These are phyloP conservation scores for Colletotrichum sp. DNA, from an alignment of 2,329 filamentous ascomycete genomes.

Conservation along the genomic window DNA sequence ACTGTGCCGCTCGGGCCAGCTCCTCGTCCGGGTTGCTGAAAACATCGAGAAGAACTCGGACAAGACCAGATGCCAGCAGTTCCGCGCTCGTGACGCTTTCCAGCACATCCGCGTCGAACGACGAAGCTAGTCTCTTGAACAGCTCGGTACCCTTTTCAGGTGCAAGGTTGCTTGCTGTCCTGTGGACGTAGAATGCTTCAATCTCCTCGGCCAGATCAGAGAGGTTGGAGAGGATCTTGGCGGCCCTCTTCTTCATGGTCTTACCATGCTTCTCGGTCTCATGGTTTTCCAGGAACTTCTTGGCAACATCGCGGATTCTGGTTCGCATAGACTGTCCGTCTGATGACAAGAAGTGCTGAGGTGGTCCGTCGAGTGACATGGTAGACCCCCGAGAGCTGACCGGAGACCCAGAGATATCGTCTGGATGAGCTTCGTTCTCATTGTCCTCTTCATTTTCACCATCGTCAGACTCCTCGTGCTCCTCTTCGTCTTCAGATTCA, in stretches of 20 bases:
- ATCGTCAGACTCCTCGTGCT: conserved; percentile 56
- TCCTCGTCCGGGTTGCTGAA: conserved; percentile 75
- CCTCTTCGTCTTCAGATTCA: conserved; percentile 53
- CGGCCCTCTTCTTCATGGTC: conserved; percentile 79
- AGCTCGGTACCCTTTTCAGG: conserved; percentile 64
- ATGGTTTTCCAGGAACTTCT: conserved; percentile 82
- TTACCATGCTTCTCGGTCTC: conserved; percentile 77
- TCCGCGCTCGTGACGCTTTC: conserved; percentile 97
- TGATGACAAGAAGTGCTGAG: conserved; percentile 50
- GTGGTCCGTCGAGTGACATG: conserved; percentile 64
- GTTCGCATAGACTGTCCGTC: conserved; percentile 67
- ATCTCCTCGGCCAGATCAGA: conserved; percentile 75
- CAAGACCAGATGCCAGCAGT: conserved; percentile 86
- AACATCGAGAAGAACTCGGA: conserved; percentile 80
- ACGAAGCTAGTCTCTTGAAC: conserved; percentile 77
- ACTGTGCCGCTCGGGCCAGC: conserved; percentile 71
- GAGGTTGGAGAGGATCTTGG: conserved; percentile 75
- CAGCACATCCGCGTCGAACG: conserved; percentile 87
- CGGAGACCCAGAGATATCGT: conserved; percentile 70
- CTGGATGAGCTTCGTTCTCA: conserved; percentile 41
- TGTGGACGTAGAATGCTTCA: conserved; percentile 69
- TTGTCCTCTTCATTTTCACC: conserved; percentile 58
- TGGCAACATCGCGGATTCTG: conserved; percentile 77
- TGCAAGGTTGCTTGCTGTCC: conserved; percentile 49
- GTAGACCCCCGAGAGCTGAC: conserved; percentile 70